A percentile compares a stretch with the other conserved stretches of the same genome.
Evolutionary conservation across 768 basidiomycete genomes (phyloP).

Genomic region (Lactarius quietus): DNA sequence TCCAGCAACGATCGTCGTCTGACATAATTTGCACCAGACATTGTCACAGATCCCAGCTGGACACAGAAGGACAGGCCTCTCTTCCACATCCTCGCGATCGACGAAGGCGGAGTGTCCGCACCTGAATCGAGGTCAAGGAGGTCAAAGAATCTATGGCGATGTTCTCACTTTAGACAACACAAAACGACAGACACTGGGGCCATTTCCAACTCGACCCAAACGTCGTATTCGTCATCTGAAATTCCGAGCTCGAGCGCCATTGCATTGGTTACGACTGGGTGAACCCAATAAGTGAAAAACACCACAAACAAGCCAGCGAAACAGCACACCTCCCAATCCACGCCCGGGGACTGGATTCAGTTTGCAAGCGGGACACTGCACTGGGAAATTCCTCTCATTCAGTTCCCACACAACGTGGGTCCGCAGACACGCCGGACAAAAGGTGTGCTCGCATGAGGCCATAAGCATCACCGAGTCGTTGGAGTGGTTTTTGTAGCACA

Average conservation of each 20-base stretch:
- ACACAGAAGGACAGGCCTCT: background rate
- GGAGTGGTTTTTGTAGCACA: background rate
- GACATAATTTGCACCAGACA: conserved; percentile 4
- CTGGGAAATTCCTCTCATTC: background rate
- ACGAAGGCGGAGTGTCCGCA: background rate
- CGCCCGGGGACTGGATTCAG: background rate
- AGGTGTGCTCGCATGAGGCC: background rate
- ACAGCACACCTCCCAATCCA: background rate
- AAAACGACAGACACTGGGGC: background rate
- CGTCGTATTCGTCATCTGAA: conserved; percentile 1
- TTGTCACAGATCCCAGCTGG: background rate
- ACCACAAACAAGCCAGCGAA: background rate
- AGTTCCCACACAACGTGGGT: background rate
- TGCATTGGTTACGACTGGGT: background rate
- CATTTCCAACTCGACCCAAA: conserved; percentile 5
- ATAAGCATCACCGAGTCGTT: background rate
- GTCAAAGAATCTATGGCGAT: background rate
- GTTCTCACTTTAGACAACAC: background rate
- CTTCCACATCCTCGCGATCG: conserved; percentile 2
- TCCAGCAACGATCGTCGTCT: conserved; percentile 1
- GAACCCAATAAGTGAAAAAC: background rate
- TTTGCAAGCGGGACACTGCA: background rate
- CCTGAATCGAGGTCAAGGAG: background rate
- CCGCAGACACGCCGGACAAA: background rate
- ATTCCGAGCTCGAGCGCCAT: conserved; percentile 4